Percentiles rank a stretch among this genome's conserved stretches.
Evolutionary conservation across 2,329 filamentous ascomycete species (phyloP).

Genomic region (Ophiostoma ips): DNA sequence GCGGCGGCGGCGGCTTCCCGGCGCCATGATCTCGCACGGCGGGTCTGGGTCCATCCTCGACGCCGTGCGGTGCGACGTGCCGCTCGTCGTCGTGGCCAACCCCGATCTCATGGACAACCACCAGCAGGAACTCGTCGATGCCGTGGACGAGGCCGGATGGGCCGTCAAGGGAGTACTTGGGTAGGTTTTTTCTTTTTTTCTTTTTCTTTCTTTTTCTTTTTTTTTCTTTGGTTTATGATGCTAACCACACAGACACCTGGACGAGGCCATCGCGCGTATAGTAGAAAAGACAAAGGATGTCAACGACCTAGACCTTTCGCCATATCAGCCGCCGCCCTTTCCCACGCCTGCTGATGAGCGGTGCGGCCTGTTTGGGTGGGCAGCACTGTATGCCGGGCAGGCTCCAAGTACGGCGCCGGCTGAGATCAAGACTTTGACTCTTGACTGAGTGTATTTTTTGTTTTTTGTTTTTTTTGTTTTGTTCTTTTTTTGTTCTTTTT

Average conservation of each 20-base stretch:
- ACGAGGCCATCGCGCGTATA: constrained; percentile 15
- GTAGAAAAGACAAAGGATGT: constrained; percentile 11
- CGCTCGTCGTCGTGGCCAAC: constrained; percentile 86
- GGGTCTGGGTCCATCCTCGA: constrained; percentile 85
- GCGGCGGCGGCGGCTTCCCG: too few relatives aligned
- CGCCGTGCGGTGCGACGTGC: constrained; percentile 57
- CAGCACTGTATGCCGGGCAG: constrained; percentile 9
- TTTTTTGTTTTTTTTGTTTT: not conserved
- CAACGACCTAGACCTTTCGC: constrained; percentile 14
- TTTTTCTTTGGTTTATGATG: not conserved
- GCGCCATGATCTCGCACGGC: constrained; percentile 77
- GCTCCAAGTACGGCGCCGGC: not conserved
- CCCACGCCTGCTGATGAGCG: constrained; percentile 18
- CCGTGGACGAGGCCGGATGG: constrained; percentile 62
- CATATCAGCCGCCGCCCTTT: constrained; percentile 17
- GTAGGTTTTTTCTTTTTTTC: constrained; percentile 29
- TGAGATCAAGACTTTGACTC: constrained; percentile 1
- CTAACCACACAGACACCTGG: constrained; percentile 7
- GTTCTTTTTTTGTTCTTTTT: not conserved
- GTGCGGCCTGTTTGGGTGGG: constrained; percentile 22
- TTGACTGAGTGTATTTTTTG: constrained; percentile 6
- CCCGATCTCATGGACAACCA: constrained; percentile 73
- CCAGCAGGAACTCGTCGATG: constrained; percentile 71
- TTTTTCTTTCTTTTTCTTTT: not conserved
- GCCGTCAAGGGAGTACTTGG: constrained; percentile 55